Percentiles rank a stretch among this genome's conserved stretches.
These are phyloP conservation scores for Arabis alpina DNA, from an alignment of 345 rosid genomes.

Conservation along the genomic window DNA sequence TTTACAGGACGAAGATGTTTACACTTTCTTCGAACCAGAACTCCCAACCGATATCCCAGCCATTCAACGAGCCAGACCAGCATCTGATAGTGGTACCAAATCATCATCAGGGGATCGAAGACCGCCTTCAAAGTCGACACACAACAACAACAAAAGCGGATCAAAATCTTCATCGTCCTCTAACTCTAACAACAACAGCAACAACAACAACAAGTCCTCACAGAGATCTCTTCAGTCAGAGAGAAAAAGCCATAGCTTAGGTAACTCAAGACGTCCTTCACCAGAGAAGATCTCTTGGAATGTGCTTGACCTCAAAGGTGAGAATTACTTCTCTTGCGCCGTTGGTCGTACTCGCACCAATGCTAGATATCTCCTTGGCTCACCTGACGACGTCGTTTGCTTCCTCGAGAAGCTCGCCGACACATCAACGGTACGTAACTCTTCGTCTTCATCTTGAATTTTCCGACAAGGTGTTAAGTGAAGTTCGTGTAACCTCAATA, in stretches of 20 bases:
- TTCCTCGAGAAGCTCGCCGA: slow-evolving; percentile 69
- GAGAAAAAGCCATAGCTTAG: slow-evolving; percentile 51
- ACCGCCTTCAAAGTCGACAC: slow-evolving; percentile 58
- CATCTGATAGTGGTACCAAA: slow-evolving; percentile 64
- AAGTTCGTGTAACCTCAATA: slow-evolving; percentile 36
- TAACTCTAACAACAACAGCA: slow-evolving; percentile 32
- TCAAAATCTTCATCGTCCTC: slow-evolving; percentile 64
- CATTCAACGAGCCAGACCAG: slow-evolving; percentile 57
- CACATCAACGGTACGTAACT: slow-evolving; percentile 30
- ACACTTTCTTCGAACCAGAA: slow-evolving; percentile 96
- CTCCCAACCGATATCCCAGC: slow-evolving; percentile 69
- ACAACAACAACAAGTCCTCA: slow-evolving; percentile 49
- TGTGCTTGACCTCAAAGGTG: slow-evolving; percentile 97
- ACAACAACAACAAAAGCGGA: slow-evolving; percentile 61
- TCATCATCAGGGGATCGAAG: slow-evolving; percentile 59
- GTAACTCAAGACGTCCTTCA: slow-evolving; percentile 58
- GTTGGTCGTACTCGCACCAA: slow-evolving; percentile 83
- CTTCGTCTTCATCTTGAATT: slow-evolving; percentile 11
- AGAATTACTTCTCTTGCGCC: slow-evolving; percentile 94
- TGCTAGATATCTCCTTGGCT: slow-evolving; percentile 73
- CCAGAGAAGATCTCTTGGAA: slow-evolving; percentile 89
- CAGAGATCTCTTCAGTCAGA: slow-evolving; percentile 64
- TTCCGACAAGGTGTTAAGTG: slow-evolving; percentile 13
- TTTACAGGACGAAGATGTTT: slow-evolving; percentile 94
- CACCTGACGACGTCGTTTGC: slow-evolving; percentile 82